Percentiles rank a stretch among this genome's conserved stretches.
These are phyloP conservation scores for Backusella tarrabulga DNA, from an alignment of 192 early-diverging fungal species.

Conservation along the genomic window DNA sequence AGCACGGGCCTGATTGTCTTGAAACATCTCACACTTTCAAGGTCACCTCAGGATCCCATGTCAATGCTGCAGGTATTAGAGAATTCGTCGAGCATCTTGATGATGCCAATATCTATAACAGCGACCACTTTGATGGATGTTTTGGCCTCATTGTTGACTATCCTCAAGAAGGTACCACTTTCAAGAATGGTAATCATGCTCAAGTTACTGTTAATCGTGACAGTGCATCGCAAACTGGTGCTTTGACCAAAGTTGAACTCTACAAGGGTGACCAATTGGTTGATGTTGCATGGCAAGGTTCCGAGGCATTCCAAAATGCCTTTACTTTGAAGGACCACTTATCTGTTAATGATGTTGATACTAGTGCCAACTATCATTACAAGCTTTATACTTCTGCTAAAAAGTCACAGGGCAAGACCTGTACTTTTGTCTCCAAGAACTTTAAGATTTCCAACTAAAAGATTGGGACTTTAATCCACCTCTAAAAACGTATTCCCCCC, in stretches of 20 bases:
- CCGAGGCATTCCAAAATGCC: conserved; percentile 23
- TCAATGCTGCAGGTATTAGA: conserved; percentile 21
- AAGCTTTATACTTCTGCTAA: conserved; percentile 15
- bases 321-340: conserved; percentile 34
- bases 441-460: conserved; percentile 21
- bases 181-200: conserved; percentile 20
- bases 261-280: conserved; percentile 27
- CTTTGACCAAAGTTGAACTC: conserved; percentile 23
- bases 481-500: not conserved
- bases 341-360: not conserved
- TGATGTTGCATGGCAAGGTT: conserved; percentile 15
- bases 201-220: conserved; percentile 24
- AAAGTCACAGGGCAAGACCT: conserved; percentile 12
- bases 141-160: conserved; percentile 33
- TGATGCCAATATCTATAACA: conserved; percentile 24
- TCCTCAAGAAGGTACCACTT: conserved; percentile 15
- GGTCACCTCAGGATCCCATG: conserved; percentile 23
- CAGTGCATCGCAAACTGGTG: conserved; percentile 27
- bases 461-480: not conserved
- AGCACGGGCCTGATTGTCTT: conserved; percentile 35
- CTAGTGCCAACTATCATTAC: conserved; percentile 26
- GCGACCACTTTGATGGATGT: conserved; percentile 27
- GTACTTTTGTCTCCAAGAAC: conserved; percentile 23
- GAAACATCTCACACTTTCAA: conserved; percentile 35
- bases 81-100: conserved; percentile 14